Conservation (phyloP, 805 yeast genomes). For the Teunomyces aglyptinius region DNA sequence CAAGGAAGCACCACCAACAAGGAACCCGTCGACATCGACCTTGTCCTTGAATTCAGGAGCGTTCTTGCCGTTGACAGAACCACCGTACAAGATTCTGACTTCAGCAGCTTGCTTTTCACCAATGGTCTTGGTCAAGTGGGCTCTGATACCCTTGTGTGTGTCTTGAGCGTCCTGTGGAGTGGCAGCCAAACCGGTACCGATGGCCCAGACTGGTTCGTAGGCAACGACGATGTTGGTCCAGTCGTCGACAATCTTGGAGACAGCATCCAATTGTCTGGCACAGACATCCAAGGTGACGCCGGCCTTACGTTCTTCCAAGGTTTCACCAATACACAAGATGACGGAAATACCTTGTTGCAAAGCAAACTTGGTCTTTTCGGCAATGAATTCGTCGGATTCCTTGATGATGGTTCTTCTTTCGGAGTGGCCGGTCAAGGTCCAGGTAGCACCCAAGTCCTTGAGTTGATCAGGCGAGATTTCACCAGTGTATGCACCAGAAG, state of each 20-base stretch:
- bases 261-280: conserved; percentile 89
- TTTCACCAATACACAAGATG: conserved; percentile 97
- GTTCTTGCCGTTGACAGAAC: conserved; percentile 95
- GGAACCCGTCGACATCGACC: conserved; percentile 95
- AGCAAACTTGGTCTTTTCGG: conserved; percentile 93
- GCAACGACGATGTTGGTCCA: conserved; percentile 94
- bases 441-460: conserved; percentile 86
- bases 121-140: conserved; percentile 70
- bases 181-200: conserved; percentile 98
- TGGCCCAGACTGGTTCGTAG: conserved; percentile 99
- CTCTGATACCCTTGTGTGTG: conserved; percentile 87
- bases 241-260: conserved; percentile 73
- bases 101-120: conserved; percentile 74
- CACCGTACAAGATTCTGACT: conserved; percentile 95
- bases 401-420: conserved; percentile 95
- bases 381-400: conserved; percentile 88
- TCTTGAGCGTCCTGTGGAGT: conserved; percentile 98
- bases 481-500: conserved; percentile 97
- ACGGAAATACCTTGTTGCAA: conserved; percentile 86
- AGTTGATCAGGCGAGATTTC: conserved; percentile 87
- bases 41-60: conserved; percentile 87
- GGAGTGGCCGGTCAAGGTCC: conserved; percentile 97
- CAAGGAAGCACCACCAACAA: conserved; percentile 98
- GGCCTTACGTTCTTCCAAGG: conserved; percentile 90
- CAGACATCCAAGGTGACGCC: conserved; percentile 83